phyloP scores from a whole-genome alignment of 75 land plant species.

The Picea glauca region DNA sequence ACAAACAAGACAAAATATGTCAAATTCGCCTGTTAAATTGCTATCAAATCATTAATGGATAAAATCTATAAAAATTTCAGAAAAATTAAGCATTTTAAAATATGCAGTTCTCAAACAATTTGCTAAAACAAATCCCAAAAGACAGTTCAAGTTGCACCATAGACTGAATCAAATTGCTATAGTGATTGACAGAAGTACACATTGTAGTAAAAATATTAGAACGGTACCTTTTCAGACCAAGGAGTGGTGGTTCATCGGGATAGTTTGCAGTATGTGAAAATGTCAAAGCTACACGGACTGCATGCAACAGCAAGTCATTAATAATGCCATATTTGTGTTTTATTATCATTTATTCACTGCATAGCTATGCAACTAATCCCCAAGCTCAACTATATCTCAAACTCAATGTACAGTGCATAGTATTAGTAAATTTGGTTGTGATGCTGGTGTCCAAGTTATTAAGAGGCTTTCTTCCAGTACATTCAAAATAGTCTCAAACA shows the following conservation, averaged over 20 bases:
- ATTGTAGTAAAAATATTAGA: not conserved
- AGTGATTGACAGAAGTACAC: not conserved
- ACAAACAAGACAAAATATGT: not conserved
- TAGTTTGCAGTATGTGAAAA: conserved; percentile 90
- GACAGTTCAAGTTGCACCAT: not conserved
- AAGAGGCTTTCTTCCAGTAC: not conserved
- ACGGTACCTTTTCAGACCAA: conserved; percentile 67
- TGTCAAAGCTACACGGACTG: conserved; percentile 79
- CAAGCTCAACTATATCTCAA: not conserved
- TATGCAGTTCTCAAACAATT: not conserved
- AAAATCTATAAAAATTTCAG: not conserved
- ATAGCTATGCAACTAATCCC: not conserved
- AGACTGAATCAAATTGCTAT: not conserved
- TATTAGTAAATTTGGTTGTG: not conserved
- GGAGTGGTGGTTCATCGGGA: conserved; percentile 93
- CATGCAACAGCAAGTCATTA: conserved; percentile 8
- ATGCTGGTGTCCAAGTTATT: not conserved
- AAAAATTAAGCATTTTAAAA: not conserved
- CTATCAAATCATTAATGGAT: not conserved
- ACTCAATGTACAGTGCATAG: not conserved
- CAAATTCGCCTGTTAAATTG: not conserved
- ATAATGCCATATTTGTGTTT: not conserved
- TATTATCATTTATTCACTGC: not conserved
- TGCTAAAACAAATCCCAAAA: conserved; percentile 4
- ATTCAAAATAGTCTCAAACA: no score